Conservation (phyloP, 345 rosid genomes). For the Citrus cavaleriei region DNA sequence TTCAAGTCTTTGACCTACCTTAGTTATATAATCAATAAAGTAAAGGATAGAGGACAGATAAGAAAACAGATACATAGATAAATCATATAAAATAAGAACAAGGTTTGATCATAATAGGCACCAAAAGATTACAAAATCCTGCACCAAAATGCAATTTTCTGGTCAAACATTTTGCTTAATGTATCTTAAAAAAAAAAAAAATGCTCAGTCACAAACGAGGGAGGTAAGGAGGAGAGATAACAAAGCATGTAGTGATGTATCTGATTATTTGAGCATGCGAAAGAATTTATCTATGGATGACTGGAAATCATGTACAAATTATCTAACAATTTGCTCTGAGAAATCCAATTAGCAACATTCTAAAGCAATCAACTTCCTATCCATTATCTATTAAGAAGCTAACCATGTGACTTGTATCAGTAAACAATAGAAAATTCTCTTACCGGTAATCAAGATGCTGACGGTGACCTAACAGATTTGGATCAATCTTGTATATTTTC, state of each 20-base stretch:
- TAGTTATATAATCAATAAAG: constrained; percentile 9
- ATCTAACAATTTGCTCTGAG: neutral
- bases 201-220: neutral
- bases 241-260: too few species aligned
- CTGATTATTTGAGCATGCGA: neutral
- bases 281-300: neutral
- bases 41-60: neutral
- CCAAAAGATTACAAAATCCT: neutral
- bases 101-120: neutral
- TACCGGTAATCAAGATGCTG: constrained; percentile 89
- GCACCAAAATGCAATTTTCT: neutral
- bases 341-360: neutral
- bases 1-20: neutral
- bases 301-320: neutral
- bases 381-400: neutral
- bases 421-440: constrained; percentile 12
- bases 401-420: neutral
- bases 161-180: neutral
- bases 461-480: constrained; percentile 48
- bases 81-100: neutral
- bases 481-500: constrained; percentile 85
- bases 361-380: neutral
- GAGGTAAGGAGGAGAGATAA: neutral
- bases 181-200: neutral
- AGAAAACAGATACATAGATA: neutral